Base-by-base conservation (phyloP, 345 rosid species). In the Leavenworthia alabamica region DNA sequence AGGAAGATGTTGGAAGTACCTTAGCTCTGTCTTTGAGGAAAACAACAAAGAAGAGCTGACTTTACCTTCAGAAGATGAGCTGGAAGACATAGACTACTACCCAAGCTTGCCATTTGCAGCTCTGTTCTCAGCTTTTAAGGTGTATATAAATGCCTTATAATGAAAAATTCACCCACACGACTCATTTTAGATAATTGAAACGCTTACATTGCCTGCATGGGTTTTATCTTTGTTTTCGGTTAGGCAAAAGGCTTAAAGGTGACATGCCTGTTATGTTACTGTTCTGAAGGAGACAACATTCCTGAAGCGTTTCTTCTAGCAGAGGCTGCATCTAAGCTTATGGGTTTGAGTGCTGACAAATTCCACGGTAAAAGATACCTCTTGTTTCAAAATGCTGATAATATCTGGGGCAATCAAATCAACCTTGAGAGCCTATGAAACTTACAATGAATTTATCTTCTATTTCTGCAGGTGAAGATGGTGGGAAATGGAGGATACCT, bases 81-180 rank as follows among this genome's bases (percentile, higher is more conserved):
- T 80, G 6, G 90, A 81, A 73, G 97, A 93, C 53, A 89, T 83
- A 70, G 94, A 89, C 75, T 89, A 83, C 49, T 85, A 80, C 60
- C 89, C 96, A 43, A 89, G 97, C 77, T 76, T 93, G 82, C 97
- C 97, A 57, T 93, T 93, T 74, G 87, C 97, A 52, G 91, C 94
- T 58, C 83, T 93, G 22, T 87, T 86, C 75, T 86, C 99, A 27
- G 83, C 81, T 73, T 81, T 89, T 33, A 89, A 89, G 96, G 99
- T 89, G 99, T 89, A 45, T 16, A 3, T 8, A 2, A 40, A 48
- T 40, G 45, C 26, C 53, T 15, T 48, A 2, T 31, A 4, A 2
- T 9, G 31, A 39, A 37, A 6, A 29, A 4, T 15, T 8, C 47
- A 55, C 11, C 7, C 5, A 60, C 47, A 5, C 2, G 20, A 15